Evolutionary conservation across 768 basidiomycete species (phyloP).

Genomic region (Pisolithus albus): DNA sequence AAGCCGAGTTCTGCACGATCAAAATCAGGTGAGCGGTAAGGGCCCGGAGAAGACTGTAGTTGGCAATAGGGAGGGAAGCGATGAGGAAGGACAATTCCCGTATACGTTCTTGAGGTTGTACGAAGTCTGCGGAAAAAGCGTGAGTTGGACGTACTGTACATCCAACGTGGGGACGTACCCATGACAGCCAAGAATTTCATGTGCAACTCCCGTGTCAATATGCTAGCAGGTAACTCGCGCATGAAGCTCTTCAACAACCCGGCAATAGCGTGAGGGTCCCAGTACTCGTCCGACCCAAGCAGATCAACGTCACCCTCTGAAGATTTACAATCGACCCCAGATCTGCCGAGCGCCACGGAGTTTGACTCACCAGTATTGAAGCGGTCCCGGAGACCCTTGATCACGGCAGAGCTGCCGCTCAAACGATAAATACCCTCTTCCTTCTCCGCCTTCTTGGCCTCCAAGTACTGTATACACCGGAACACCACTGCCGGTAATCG

Average conservation of each 20-base stretch:
- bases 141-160: not conserved
- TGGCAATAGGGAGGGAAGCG: conserved; percentile 79
- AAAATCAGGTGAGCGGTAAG: conserved; percentile 92
- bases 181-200: conserved; percentile 87
- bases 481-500: conserved; percentile 92
- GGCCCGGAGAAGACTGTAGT: conserved; percentile 91
- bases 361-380: conserved; percentile 75
- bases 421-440: conserved; percentile 98
- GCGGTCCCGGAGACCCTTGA: conserved; percentile 86
- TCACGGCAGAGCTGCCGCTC: conserved; percentile 90
- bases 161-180: conserved; percentile 44
- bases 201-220: conserved; percentile 89
- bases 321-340: conserved; percentile 4
- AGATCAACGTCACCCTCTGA: conserved; percentile 95
- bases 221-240: conserved; percentile 87
- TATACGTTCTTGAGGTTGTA: conserved; percentile 83
- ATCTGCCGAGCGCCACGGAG: not conserved
- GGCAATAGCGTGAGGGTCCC: conserved; percentile 97
- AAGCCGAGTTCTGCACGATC: conserved; percentile 81
- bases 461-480: conserved; percentile 91
- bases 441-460: conserved; percentile 87
- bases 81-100: conserved; percentile 82
- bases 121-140: conserved; percentile 58
- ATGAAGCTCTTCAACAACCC: conserved; percentile 91
- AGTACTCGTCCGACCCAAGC: conserved; percentile 80